Conservation (phyloP, 176 grass and related monocot species). For the Triticum monococcum region DNA sequence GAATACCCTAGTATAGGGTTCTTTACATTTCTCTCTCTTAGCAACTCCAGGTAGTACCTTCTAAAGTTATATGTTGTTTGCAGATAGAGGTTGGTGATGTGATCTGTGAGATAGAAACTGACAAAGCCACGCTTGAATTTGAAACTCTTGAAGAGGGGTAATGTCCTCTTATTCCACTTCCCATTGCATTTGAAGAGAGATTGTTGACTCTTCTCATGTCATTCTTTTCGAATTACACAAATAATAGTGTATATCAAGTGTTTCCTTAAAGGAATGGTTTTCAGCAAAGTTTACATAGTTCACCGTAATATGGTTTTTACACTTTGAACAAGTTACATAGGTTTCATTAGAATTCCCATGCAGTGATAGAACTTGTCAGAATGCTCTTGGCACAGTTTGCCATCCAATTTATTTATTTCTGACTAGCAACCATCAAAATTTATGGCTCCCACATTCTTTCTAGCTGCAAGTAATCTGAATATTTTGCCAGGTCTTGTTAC, state of each 20-base stretch:
- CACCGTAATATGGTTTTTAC: not conserved
- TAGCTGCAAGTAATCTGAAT: not conserved
- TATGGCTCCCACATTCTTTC: constrained; percentile 13
- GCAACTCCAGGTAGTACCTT: not conserved
- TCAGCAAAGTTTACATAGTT: constrained; percentile 3
- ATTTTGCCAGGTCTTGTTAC: not conserved
- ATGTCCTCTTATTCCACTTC: constrained; percentile 22
- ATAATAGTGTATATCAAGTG: not conserved
- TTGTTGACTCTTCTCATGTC: not conserved
- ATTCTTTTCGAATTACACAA: not conserved
- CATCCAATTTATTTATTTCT: not conserved
- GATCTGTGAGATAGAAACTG: constrained; percentile 97
- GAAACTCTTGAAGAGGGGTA: constrained; percentile 99
- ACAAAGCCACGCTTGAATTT: constrained; percentile 96
- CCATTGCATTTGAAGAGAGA: not conserved
- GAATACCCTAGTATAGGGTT: not conserved
- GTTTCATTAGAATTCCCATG: not conserved
- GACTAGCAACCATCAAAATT: not conserved
- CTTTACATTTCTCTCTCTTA: not conserved
- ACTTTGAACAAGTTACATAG: not conserved
- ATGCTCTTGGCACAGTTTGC: not conserved
- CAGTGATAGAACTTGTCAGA: not conserved
- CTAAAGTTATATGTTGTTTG: constrained; percentile 25
- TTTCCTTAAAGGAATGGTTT: not conserved
- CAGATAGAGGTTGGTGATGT: constrained; percentile 98